phyloP scores from a whole-genome alignment of 1,284 basidiomycete species.

The Pholiota adiposa region DNA sequence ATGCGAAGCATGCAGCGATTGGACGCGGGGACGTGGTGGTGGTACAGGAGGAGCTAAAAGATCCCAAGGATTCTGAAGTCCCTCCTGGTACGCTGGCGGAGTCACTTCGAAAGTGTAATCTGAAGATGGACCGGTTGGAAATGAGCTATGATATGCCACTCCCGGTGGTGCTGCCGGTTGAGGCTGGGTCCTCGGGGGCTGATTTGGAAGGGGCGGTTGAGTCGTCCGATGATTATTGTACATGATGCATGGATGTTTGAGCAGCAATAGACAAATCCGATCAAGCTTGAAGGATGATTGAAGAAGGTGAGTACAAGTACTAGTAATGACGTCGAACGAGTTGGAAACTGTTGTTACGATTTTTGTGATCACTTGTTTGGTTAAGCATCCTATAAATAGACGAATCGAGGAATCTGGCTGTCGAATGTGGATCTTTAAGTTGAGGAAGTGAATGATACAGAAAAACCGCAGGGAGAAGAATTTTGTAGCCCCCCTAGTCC shows the following conservation, averaged over 20 bases:
- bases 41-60: constrained; percentile 3
- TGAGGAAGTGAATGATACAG: too few species aligned
- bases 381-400: background rate
- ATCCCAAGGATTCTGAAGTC: constrained; percentile 24
- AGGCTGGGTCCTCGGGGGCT: constrained; percentile 24
- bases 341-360: background rate
- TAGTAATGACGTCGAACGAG: background rate
- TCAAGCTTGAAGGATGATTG: background rate
- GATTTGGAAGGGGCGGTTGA: constrained; percentile 12
- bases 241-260: too few species aligned
- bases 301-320: background rate
- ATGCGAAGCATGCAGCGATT: constrained; percentile 34
- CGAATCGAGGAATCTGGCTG: background rate
- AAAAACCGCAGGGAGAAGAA: too few species aligned
- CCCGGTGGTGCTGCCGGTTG: constrained; percentile 9
- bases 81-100: constrained; percentile 30
- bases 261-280: constrained; percentile 1
- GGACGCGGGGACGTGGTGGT: constrained; percentile 26
- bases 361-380: constrained; percentile 2
- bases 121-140: constrained; percentile 10
- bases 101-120: constrained; percentile 32
- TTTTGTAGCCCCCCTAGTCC: too few species aligned
- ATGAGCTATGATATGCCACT: constrained; percentile 3
- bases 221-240: background rate
- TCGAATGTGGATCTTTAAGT: too few species aligned